These are phyloP conservation scores for Clavispora asparagi DNA, from an alignment of 805 yeast species.

Conservation along the genomic window DNA sequence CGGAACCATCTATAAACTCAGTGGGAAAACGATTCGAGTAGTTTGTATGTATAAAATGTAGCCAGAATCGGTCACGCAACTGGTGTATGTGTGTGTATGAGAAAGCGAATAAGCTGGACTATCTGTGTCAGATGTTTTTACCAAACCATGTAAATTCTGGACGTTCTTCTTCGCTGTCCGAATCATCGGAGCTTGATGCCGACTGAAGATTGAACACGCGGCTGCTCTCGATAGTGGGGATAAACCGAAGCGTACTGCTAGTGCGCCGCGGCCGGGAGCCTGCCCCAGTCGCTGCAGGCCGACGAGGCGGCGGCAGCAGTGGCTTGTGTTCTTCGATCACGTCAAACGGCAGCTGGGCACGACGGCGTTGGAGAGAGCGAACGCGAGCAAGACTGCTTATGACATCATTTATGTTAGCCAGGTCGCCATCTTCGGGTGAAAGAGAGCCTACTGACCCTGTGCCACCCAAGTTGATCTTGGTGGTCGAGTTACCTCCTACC, in stretches of 20 bases:
- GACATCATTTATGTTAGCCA: constrained; percentile 14
- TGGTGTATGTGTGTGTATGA: neutral
- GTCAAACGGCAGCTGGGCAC: constrained; percentile 7
- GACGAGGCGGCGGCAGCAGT: constrained; percentile 11
- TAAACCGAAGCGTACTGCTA: neutral
- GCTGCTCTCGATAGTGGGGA: neutral
- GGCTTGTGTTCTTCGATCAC: neutral
- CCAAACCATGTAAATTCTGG: neutral
- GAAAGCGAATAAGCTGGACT: neutral
- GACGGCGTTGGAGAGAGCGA: constrained; percentile 14
- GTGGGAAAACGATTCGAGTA: too few relatives aligned
- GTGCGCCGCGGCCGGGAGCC: neutral
- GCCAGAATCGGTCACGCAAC: neutral
- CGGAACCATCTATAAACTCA: too few relatives aligned
- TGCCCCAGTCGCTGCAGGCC: neutral
- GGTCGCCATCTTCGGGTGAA: constrained; percentile 12
- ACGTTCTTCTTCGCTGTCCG: neutral
- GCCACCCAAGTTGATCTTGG: neutral
- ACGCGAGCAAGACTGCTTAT: constrained; percentile 12
- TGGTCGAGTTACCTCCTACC: neutral
- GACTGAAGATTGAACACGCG: neutral
- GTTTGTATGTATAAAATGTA: neutral
- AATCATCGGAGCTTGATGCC: neutral
- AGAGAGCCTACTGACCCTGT: constrained; percentile 4
- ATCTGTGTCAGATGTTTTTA: neutral